These are phyloP conservation scores for Fusarium denticulatum DNA, from an alignment of 2,329 filamentous ascomycete genomes.

Conservation along the genomic window DNA sequence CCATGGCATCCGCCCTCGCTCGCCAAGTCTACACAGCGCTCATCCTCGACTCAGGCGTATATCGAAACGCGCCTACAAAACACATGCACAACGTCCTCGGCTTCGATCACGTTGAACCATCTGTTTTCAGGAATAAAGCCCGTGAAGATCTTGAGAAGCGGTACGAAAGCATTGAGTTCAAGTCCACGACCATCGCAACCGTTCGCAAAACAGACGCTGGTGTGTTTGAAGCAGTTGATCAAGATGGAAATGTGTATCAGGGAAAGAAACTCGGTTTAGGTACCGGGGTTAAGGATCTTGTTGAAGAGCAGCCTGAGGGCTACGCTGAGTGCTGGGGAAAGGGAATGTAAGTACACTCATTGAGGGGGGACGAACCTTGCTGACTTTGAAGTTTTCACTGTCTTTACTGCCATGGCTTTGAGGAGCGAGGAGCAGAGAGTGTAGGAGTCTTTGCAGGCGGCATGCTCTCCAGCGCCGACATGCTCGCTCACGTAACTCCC, in stretches of 20 bases:
- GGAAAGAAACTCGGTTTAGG: constrained; percentile 66
- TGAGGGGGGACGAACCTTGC: not conserved
- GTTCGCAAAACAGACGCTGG: constrained; percentile 45
- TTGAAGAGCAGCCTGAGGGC: constrained; percentile 60
- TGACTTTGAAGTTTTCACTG: constrained; percentile 59
- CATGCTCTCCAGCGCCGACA: constrained; percentile 42
- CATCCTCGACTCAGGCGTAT: constrained; percentile 61
- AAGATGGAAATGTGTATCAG: constrained; percentile 52
- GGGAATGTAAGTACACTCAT: constrained; percentile 54
- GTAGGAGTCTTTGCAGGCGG: constrained; percentile 59
- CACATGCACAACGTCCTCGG: constrained; percentile 60
- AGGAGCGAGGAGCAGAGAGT: constrained; percentile 60
- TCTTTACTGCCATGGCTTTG: constrained; percentile 68
- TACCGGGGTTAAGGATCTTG: constrained; percentile 61
- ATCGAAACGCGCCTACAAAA: constrained; percentile 59
- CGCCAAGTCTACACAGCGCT: constrained; percentile 59
- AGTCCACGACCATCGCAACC: constrained; percentile 40
- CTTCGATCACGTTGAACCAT: constrained; percentile 52
- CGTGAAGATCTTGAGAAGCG: constrained; percentile 48
- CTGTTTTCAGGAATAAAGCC: constrained; percentile 48
- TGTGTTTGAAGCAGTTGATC: constrained; percentile 53
- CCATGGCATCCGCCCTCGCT: constrained; percentile 57
- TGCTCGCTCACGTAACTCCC: constrained; percentile 53
- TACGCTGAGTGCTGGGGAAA: constrained; percentile 65
- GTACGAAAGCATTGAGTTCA: constrained; percentile 50